phyloP scores from a whole-genome alignment of 2,329 filamentous ascomycete genomes.

The Aspergillus pseudoterreus region DNA sequence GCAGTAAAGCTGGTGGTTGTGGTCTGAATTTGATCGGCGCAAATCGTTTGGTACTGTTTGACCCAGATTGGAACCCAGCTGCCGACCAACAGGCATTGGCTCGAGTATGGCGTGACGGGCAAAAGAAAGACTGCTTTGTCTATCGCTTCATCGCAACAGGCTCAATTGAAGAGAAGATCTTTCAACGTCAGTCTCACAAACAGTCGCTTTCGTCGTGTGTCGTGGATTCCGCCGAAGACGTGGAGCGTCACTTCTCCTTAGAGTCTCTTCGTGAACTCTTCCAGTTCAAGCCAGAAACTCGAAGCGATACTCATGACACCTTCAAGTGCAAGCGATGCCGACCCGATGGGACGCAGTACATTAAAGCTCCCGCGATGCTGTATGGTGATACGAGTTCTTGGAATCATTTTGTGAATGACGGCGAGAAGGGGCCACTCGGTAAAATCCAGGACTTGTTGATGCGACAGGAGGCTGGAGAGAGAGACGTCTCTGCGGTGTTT shows the following conservation, averaged over 20 bases:
- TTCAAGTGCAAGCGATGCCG: slow-evolving; percentile 98
- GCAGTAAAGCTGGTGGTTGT: slow-evolving; percentile 93
- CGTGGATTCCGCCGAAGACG: slow-evolving; percentile 93
- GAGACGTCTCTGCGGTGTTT: slow-evolving; percentile 88
- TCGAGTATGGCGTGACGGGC: slow-evolving; percentile 96
- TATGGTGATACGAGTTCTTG: slow-evolving; percentile 99
- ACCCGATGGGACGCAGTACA: slow-evolving; percentile 76
- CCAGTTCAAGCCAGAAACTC: slow-evolving; percentile 80
- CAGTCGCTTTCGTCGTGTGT: slow-evolving; percentile 95
- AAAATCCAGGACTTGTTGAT: slow-evolving; percentile 88
- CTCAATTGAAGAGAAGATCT: slow-evolving; percentile 98
- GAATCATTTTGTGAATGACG: slow-evolving; percentile 91
- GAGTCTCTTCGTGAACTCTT: slow-evolving; percentile 91
- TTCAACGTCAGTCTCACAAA: slow-evolving; percentile 97
- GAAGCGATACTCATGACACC: slow-evolving; percentile 93
- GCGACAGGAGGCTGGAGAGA: slow-evolving; percentile 75
- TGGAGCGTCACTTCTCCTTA: slow-evolving; percentile 91
- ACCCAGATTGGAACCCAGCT: slow-evolving; percentile 97
- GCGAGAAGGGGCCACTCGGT: slow-evolving; percentile 62
- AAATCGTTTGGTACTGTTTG: slow-evolving; percentile 91
- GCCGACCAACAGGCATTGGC: slow-evolving; percentile 96
- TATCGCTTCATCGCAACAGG: slow-evolving; percentile 99
- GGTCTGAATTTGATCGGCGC: slow-evolving; percentile 93
- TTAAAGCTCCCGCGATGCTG: slow-evolving; percentile 91
- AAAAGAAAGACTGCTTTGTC: slow-evolving; percentile 99